Evolutionary conservation across 768 basidiomycete species (phyloP).

Genomic region (Lentinula sp.): DNA sequence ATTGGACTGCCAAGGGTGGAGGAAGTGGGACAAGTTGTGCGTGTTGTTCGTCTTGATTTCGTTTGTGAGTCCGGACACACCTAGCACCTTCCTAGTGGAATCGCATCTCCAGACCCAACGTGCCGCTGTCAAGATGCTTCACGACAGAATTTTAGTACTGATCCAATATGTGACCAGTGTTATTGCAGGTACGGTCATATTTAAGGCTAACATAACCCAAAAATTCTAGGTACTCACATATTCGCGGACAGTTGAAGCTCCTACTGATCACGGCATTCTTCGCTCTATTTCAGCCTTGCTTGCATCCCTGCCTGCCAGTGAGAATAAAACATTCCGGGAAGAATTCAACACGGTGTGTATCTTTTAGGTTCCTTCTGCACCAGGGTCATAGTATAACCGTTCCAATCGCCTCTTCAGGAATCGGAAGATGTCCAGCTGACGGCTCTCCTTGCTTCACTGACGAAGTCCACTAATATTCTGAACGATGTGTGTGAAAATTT

Average conservation of each 20-base stretch:
- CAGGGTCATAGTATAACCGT: not conserved
- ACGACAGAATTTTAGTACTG: slow-evolving; percentile 82
- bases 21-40: slow-evolving; percentile 75
- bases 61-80: not conserved
- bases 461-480: slow-evolving; percentile 80
- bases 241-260: slow-evolving; percentile 50
- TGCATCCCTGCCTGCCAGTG: slow-evolving; percentile 82
- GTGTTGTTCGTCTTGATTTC: slow-evolving; percentile 19
- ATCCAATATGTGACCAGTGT: slow-evolving; percentile 82
- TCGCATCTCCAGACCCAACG: slow-evolving; percentile 88
- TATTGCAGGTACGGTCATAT: slow-evolving; percentile 49
- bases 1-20: slow-evolving; percentile 87
- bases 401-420: slow-evolving; percentile 52
- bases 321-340: slow-evolving; percentile 74
- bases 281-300: slow-evolving; percentile 83
- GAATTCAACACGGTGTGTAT: slow-evolving; percentile 80
- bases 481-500: slow-evolving; percentile 68
- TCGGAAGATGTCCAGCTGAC: slow-evolving; percentile 94
- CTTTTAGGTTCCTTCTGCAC: not conserved
- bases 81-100: slow-evolving; percentile 52
- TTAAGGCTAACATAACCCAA: not conserved
- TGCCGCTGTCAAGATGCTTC: slow-evolving; percentile 94
- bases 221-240: not conserved
- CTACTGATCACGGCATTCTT: slow-evolving; percentile 72
- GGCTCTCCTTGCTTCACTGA: slow-evolving; percentile 79